Evolutionary conservation across 2,329 filamentous ascomycete genomes (phyloP).

Genomic region (Colletotrichum coccodes): DNA sequence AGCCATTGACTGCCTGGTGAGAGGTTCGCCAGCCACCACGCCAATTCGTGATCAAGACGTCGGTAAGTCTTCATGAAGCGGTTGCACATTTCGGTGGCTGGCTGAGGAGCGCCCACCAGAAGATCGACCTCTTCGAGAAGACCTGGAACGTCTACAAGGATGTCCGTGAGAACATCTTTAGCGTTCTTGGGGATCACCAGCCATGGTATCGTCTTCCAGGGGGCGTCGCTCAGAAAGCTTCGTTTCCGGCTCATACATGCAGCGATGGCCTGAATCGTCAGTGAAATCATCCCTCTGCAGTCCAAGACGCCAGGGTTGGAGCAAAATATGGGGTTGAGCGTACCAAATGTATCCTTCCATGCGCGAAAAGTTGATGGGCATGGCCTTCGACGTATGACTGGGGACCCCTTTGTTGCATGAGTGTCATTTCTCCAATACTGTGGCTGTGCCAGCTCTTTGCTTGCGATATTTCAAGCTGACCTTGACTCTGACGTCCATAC

Average conservation of each 20-base stretch:
- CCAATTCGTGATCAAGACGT: no score
- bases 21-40: no score
- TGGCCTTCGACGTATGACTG: constrained; percentile 17
- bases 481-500: no score
- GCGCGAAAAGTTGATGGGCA: constrained; percentile 34
- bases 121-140: no score
- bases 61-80: constrained; percentile 3
- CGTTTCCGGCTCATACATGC: background rate
- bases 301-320: no score
- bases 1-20: background rate
- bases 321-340: background rate
- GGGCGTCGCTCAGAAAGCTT: constrained; percentile 36
- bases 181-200: constrained; percentile 33
- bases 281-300: no score
- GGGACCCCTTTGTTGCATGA: constrained; percentile 7
- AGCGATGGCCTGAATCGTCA: background rate
- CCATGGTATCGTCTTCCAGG: constrained; percentile 46
- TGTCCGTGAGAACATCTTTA: no score
- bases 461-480: no score
- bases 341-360: constrained; percentile 36
- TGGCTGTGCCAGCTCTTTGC: no score
- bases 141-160: no score
- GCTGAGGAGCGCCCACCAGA: no score
- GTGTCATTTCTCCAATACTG: constrained; percentile 28
- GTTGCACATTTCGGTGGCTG: background rate